Evolutionary conservation across 345 rosid genomes (phyloP), one percentile per base, ranked within the genome.

Genomic region (Eucalyptus caleyi): DNA sequence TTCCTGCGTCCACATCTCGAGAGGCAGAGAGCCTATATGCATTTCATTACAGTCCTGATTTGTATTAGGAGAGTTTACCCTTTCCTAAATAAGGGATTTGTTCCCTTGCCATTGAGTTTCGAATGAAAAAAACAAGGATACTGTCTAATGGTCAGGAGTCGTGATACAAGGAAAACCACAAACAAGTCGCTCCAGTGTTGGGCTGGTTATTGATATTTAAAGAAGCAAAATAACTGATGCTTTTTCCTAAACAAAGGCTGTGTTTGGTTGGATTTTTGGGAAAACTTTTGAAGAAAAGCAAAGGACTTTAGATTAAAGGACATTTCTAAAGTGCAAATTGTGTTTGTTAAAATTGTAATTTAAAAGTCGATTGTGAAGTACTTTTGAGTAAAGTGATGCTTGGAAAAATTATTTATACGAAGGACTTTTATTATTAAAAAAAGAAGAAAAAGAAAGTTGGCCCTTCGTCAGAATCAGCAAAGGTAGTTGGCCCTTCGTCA

Each of bases 401-500:
- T 56, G 13, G 6, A 56, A 24, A 56, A 56, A 2, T 54, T 56
- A 56, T 56, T 23, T 56, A 23, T 56, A 56, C 62, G 24, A 56
- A 56, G 21, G 5, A 54, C 11, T 54, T 54, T 9, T 54, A 23
- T 23, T 4, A 23, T 54, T 54, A 23, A 51, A 18, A 50, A 51
- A 53, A 50, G 19, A 53, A 23, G 11, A 56, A 56, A 56, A 56
- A 24, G 27, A 56, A 10, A 9, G 27, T 3, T 56, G 62, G 13
- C 62, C n/a, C n/a, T n/a, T n/a, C n/a, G n/a, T n/a, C n/a, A n/a
- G n/a, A n/a, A n/a, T n/a, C n/a, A n/a, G n/a, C n/a, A n/a, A n/a
- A n/a, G n/a, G n/a, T 34, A 9, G 30, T 3, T 56, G 62, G 13
- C 62, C 56, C 24, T 19, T 19, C 24, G 0, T 53, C 0, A 18